phyloP scores from a whole-genome alignment of 169 alveolate genomes.

The Amoebophrya sp. region DNA sequence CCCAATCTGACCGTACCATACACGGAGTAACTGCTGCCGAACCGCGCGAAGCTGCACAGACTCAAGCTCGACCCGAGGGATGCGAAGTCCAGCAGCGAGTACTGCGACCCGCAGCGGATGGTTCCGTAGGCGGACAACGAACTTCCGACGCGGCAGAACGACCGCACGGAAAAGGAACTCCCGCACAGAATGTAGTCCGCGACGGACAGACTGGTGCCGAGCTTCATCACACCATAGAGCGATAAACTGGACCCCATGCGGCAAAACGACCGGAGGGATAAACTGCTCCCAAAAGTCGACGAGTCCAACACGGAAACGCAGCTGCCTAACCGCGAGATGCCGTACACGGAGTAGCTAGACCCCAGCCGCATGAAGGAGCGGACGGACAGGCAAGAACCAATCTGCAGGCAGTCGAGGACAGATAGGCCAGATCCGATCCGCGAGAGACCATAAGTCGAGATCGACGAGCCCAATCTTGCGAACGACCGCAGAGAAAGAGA shows the following conservation, averaged over 20 bases:
- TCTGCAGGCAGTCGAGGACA: constrained; percentile 13
- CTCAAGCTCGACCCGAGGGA: not conserved
- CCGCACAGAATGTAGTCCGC: constrained; percentile 42
- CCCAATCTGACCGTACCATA: constrained; percentile 39
- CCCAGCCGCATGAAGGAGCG: constrained; percentile 35
- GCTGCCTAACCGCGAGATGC: constrained; percentile 1
- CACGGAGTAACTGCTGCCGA: constrained; percentile 27
- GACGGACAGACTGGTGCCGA: constrained; percentile 33
- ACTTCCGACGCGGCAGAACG: constrained; percentile 24
- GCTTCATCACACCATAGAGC: constrained; percentile 36
- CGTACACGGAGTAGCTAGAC: not conserved
- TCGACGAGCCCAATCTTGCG: constrained; percentile 17
- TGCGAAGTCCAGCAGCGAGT: not conserved
- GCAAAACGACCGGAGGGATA: not conserved
- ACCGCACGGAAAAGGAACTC: constrained; percentile 33
- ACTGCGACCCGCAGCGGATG: not conserved
- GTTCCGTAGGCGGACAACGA: not conserved
- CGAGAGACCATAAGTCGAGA: not conserved
- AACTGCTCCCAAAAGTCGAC: not conserved
- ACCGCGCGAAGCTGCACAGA: constrained; percentile 37
- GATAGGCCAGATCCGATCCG: not conserved
- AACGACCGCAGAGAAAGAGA: not conserved
- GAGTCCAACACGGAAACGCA: constrained; percentile 6
- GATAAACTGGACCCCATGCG: constrained; percentile 5
- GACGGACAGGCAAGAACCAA: not conserved